phyloP scores from a whole-genome alignment of 768 basidiomycete species.

The Pleurotus pulmonarius region DNA sequence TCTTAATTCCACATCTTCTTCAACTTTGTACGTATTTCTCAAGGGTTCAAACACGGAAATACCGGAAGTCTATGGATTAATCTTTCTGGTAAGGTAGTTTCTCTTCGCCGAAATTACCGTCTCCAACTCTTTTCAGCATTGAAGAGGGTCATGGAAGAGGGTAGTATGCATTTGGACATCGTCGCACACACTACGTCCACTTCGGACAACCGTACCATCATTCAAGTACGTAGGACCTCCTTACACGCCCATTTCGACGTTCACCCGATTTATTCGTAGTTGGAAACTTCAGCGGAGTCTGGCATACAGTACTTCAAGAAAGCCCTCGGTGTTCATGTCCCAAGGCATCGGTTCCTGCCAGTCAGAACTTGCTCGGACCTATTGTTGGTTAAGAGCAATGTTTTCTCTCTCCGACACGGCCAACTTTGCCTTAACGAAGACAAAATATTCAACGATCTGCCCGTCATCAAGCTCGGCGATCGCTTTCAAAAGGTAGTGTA shows the following conservation, averaged over 20 bases:
- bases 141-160: conserved; percentile 84
- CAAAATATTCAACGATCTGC: conserved; percentile 81
- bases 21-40: conserved; percentile 22
- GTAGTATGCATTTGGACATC: conserved; percentile 88
- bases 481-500: conserved; percentile 86
- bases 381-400: conserved; percentile 85
- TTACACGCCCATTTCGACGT: conserved; percentile 5
- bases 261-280: conserved; percentile 26
- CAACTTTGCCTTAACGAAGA: conserved; percentile 80
- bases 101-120: background rate
- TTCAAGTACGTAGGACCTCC: conserved; percentile 46
- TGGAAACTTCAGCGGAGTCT: conserved; percentile 90
- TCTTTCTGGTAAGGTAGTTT: conserved; percentile 50
- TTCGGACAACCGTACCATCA: conserved; percentile 81
- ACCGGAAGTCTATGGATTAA: conserved; percentile 75
- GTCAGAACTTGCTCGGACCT: conserved; percentile 87
- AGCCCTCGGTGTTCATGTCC: conserved; percentile 92
- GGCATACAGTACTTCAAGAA: conserved; percentile 92
- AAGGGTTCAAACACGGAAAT: conserved; percentile 82
- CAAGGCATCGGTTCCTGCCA: conserved; percentile 89
- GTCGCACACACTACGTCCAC: conserved; percentile 89
- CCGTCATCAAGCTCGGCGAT: conserved; percentile 94
- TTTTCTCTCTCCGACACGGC: conserved; percentile 88
- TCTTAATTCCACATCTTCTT: background rate
- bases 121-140: conserved; percentile 50